Evolutionary conservation across 805 yeast genomes (phyloP).

Genomic region (Clavispora carvajalis): DNA sequence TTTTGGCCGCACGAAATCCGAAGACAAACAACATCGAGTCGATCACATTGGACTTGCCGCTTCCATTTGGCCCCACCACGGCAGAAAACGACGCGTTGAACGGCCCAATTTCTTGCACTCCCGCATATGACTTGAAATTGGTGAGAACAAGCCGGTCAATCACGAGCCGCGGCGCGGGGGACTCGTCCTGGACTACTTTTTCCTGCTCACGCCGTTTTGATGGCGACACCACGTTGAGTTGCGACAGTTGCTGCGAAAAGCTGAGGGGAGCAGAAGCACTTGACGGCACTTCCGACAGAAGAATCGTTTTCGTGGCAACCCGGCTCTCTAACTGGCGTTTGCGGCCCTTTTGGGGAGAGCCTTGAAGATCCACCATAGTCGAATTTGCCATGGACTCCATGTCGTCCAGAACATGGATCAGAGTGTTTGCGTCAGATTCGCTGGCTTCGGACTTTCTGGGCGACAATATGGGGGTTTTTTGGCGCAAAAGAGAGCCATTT

Average conservation of each 20-base stretch:
- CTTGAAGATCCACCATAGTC: background rate
- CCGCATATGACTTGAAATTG: constrained; percentile 95
- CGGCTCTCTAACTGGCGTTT: background rate
- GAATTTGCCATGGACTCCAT: constrained; percentile 1
- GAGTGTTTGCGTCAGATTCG: background rate
- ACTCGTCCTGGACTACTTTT: constrained; percentile 2
- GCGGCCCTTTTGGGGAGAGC: background rate
- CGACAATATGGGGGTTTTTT: background rate
- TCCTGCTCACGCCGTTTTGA: constrained; percentile 20
- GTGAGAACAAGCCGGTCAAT: constrained; percentile 69
- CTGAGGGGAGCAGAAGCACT: constrained; percentile 12
- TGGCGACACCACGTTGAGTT: constrained; percentile 20
- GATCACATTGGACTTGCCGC: constrained; percentile 96
- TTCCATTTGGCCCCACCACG: constrained; percentile 97
- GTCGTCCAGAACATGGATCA: constrained; percentile 2
- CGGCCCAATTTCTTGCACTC: constrained; percentile 89
- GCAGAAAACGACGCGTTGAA: constrained; percentile 92
- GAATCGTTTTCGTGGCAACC: constrained; percentile 3
- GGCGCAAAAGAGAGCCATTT: background rate
- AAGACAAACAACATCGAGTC: constrained; percentile 94
- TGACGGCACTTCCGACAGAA: background rate
- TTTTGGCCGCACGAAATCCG: constrained; percentile 93
- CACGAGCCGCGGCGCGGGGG: constrained; percentile 55
- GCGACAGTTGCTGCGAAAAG: constrained; percentile 26
- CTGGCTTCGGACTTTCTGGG: background rate